These are phyloP conservation scores for Penicillium verhagenii DNA, from an alignment of 495 filamentous ascomycete species.

Conservation along the genomic window DNA sequence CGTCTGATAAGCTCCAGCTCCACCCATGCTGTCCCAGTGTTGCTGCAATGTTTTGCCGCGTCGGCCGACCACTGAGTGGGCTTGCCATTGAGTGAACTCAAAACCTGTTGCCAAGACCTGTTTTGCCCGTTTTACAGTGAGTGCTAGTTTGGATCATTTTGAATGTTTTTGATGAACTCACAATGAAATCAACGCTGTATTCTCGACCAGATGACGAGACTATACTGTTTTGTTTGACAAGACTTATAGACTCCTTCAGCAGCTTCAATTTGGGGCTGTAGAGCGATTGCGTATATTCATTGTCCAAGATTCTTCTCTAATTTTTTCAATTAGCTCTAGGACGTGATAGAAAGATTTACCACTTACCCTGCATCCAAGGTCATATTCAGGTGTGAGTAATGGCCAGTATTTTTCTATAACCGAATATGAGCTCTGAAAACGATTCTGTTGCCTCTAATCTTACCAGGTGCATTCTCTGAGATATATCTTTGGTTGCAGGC, in stretches of 20 bases:
- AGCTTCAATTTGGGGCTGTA: conserved; percentile 2
- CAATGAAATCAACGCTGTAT: background rate
- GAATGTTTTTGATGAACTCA: too few relatives aligned
- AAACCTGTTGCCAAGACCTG: conserved; percentile 8
- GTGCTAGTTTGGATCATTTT: too few relatives aligned
- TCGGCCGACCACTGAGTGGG: conserved; percentile 2
- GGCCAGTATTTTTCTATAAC: conserved; percentile 3
- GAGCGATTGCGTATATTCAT: conserved; percentile 2
- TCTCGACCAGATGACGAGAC: background rate
- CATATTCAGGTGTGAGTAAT: conserved; percentile 1
- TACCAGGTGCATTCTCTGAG: background rate
- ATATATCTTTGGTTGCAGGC: background rate
- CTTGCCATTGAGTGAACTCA: conserved; percentile 9
- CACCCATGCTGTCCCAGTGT: background rate
- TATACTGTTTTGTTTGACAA: background rate
- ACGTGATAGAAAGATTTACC: too few relatives aligned
- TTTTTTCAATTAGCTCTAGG: too few relatives aligned
- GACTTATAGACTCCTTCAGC: background rate
- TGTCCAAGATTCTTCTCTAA: conserved; percentile 7
- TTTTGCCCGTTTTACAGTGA: too few relatives aligned
- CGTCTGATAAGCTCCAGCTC: conserved; percentile 5
- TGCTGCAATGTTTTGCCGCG: background rate
- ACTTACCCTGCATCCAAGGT: conserved; percentile 2
- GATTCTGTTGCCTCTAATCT: background rate
- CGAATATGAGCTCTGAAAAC: background rate